A percentile compares a stretch with the other conserved stretches of the same genome.
Evolutionary conservation across 1,284 basidiomycete species (phyloP).

Genomic region (Fistulina hepatica): DNA sequence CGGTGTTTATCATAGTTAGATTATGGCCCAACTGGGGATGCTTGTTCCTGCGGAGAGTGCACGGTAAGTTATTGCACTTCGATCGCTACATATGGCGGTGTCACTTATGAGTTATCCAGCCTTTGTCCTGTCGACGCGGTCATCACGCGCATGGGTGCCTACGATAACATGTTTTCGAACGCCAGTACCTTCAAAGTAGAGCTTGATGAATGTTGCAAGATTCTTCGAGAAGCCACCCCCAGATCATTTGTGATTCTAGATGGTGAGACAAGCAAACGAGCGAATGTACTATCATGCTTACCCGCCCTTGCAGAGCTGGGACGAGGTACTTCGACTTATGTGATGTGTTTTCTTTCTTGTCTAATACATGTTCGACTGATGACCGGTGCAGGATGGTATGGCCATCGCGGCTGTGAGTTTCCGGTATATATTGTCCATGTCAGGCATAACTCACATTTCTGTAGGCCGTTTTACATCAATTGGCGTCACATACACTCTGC

Average conservation of each 20-base stretch:
- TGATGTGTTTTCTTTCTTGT: constrained; percentile 28
- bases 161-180: constrained; percentile 94
- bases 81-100: constrained; percentile 1
- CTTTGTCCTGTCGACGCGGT: constrained; percentile 90
- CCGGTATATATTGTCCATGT: constrained; percentile 2
- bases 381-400: constrained; percentile 72
- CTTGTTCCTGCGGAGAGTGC: constrained; percentile 83
- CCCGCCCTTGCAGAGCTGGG: constrained; percentile 58
- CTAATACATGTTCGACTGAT: constrained; percentile 4
- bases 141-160: constrained; percentile 96
- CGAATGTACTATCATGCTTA: constrained; percentile 5
- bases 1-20: constrained; percentile 32
- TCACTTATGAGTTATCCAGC: constrained; percentile 26
- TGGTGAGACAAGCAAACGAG: constrained; percentile 37
- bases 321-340: constrained; percentile 77
- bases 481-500: constrained; percentile 84
- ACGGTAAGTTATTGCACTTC: constrained; percentile 40
- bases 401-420: constrained; percentile 75
- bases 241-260: constrained; percentile 92
- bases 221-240: constrained; percentile 83
- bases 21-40: constrained; percentile 98
- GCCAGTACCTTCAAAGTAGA: constrained; percentile 96
- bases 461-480: constrained; percentile 82
- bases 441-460: constrained; percentile 9
- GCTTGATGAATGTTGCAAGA: constrained; percentile 93